Base-by-base conservation (phyloP, 2,329 filamentous ascomycete genomes). In the Phyllosticta capitalensis region DNA sequence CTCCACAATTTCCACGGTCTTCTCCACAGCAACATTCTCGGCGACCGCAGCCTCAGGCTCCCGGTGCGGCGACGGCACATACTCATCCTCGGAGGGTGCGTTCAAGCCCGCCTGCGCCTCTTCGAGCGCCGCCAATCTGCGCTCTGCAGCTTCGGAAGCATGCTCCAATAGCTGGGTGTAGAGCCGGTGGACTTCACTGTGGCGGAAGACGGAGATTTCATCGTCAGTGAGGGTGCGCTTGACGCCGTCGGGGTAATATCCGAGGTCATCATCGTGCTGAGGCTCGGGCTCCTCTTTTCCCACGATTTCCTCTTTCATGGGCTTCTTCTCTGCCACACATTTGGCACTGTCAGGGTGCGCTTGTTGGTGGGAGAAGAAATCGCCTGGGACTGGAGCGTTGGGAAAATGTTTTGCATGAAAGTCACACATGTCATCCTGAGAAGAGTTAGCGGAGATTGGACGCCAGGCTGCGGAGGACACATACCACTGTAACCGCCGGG, bases 211-310 rank as follows among this genome's bases (percentile, higher is more conserved):
- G 57, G 84, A 83, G 65, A 96, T 90, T 76, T 96, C 89, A 66
- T 91, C 89, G 68, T 96, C 89, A 9, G 92, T 96, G 66, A 97
- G 78, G 19, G 91, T 96, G 49, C 92, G 87, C 70, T 94, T 94
- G 62, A 85, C 83, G 2, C 92, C 92, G 68, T 97, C 92, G 0
- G 82, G 74, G 65, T 97, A 97, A 72, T 90, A 92, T 19, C 91
- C 92, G 17, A 96, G 77, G 0, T 76, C 83, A 67, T 89, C 87
- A 24, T 85, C 83, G n/a, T n/a, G n/a, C n/a, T n/a, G n/a, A n/a
- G n/a, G n/a, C n/a, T n/a, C n/a, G n/a, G n/a, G n/a, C n/a, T n/a
- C n/a, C n/a, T n/a, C n/a, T n/a, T n/a, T n/a, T n/a, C n/a, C n/a
- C n/a, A n/a, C n/a, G n/a, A n/a, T n/a, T n/a, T n/a, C n/a, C n/a